These are phyloP conservation scores for Fragaria nilgerrensis DNA, from an alignment of 306 rosid species.

Conservation along the genomic window DNA sequence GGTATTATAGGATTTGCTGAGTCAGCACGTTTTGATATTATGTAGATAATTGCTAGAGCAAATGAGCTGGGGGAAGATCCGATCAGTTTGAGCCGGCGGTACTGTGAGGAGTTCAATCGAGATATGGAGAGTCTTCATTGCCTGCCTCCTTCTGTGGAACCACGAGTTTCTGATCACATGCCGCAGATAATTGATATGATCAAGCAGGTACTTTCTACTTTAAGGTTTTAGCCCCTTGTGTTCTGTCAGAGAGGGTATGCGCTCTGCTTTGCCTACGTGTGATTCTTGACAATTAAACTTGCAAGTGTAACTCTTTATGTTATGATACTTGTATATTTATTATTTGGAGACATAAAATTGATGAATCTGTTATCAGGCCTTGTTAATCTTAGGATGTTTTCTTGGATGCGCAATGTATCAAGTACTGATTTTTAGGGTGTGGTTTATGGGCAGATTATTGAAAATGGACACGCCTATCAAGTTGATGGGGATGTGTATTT, in stretches of 20 bases:
- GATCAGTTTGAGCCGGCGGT: slow-evolving; percentile 68
- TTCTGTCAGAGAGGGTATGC: neutral
- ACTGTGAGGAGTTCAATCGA: slow-evolving; percentile 68
- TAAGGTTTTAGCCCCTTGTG: neutral
- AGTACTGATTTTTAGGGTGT: slow-evolving; percentile 30
- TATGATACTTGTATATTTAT: neutral
- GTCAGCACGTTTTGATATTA: slow-evolving; percentile 85
- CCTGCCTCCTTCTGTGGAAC: slow-evolving; percentile 81
- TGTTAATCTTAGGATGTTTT: too few species aligned
- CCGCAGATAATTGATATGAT: slow-evolving; percentile 85
- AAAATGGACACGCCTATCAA: slow-evolving; percentile 75
- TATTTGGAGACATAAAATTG: neutral
- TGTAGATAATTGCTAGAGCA: slow-evolving; percentile 94
- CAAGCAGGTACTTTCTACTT: slow-evolving; percentile 49
- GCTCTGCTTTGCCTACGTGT: too few species aligned
- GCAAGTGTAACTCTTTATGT: neutral
- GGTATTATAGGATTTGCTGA: slow-evolving; percentile 91
- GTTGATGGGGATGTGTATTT: slow-evolving; percentile 93
- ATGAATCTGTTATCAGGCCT: neutral
- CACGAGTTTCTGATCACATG: slow-evolving; percentile 92
- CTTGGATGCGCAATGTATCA: slow-evolving; percentile 9
- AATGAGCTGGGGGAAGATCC: slow-evolving; percentile 90
- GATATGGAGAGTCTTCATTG: slow-evolving; percentile 80
- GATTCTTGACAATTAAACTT: neutral
- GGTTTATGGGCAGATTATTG: slow-evolving; percentile 69